A percentile compares a stretch with the other conserved stretches of the same genome.
Conservation (phyloP, 1,284 basidiomycete genomes). For the Tetrapyrgos nigripes region DNA sequence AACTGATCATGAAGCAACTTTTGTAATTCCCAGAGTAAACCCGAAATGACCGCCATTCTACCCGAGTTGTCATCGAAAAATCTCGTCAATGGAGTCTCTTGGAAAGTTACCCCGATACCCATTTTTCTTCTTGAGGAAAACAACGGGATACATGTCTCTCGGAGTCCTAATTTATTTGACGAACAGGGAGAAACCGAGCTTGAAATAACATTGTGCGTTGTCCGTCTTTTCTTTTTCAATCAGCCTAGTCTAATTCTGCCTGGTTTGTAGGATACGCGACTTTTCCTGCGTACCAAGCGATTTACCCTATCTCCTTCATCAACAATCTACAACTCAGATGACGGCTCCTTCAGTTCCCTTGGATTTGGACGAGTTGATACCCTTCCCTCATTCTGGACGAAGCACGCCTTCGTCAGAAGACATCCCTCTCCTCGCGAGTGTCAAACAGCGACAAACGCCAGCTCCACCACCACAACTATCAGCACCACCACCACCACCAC, state of each 20-base stretch:
- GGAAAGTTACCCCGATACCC: background rate
- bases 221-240: too few species aligned
- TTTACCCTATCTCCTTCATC: background rate
- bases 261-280: background rate
- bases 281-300: constrained; percentile 3
- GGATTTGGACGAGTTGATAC: too few species aligned
- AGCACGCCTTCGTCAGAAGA: too few species aligned
- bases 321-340: too few species aligned
- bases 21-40: constrained; percentile 2
- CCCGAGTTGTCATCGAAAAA: constrained; percentile 1
- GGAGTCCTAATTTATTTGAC: background rate
- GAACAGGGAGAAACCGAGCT: too few species aligned
- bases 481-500: too few species aligned
- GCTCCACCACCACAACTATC: too few species aligned
- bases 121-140: constrained; percentile 3
- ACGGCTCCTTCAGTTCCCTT: too few species aligned
- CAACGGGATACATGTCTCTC: constrained; percentile 7
- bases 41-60: constrained; percentile 5
- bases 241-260: background rate
- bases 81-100: background rate
- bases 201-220: too few species aligned
- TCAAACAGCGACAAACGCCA: too few species aligned
- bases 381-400: too few species aligned
- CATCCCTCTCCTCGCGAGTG: too few species aligned
- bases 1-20: background rate